Evolutionary conservation across 257 asterid genomes (phyloP), one percentile per base, ranked within the genome.

Genomic region (Jacaranda mimosifolia): DNA sequence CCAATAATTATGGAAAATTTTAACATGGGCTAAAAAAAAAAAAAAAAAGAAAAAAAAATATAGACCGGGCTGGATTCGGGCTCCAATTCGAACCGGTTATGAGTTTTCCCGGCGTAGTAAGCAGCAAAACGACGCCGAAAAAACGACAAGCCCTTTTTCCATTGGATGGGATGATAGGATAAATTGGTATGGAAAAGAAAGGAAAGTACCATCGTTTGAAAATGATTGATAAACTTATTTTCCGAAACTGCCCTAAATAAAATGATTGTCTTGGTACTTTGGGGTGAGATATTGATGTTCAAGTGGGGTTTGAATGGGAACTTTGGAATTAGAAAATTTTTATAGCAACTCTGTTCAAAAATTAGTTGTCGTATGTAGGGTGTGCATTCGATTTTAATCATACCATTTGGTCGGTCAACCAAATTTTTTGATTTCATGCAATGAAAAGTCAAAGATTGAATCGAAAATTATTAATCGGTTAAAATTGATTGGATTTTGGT

Each of bases 61-160:
- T 4, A 15, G 12, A 26, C 43, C 68, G 42, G 55, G n/a, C 15
- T 9, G 32, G 21, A 51, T 39, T 40, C 40, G 51, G 62, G 63
- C 65, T 21, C 66, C 66, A 38, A 71, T 60, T n/a, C 14, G 38
- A 17, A 55, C 13, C 39, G 9, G 67, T 17, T 17, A n/a, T 18
- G 4, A 15, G 26, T 45, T 56, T 17, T 38, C 64, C 58, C 67
- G 39, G 38, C 36, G 46, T 43, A 32, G 38, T 65, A 49, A n/a
- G 18, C 39, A 40, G 57, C 67, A 7, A 78, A 63, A 68, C 75
- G 75, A 76, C 69, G 43, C 11, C 75, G 75, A 7, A 21, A n/a
- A 6, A n/a, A 26, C 1, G 74, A 15, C 13, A 9, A 43, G 17
- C 0, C 9, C 15, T 19, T 57, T 19, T 3, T 14, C 11, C 3